Conservation (phyloP, 805 yeast genomes). For the Candida odintsovae region DNA sequence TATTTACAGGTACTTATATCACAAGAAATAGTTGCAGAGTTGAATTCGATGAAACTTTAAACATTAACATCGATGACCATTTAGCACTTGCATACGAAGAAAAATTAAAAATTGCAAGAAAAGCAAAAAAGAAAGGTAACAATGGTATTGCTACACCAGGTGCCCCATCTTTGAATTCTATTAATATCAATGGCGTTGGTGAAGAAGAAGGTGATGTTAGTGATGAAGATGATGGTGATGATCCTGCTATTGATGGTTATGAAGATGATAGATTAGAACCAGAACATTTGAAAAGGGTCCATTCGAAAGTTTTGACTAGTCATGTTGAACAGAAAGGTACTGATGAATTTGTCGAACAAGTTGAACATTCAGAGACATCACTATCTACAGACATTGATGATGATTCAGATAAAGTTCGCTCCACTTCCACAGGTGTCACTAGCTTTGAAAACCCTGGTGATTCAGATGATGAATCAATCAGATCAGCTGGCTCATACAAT, state of each 20-base stretch:
- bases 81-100: constrained; percentile 23
- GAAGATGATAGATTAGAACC: constrained; percentile 22
- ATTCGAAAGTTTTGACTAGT: constrained; percentile 20
- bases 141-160: constrained; percentile 6
- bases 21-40: constrained; percentile 75
- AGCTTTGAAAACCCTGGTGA: constrained; percentile 13
- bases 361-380: constrained; percentile 8
- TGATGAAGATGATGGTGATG: constrained; percentile 14
- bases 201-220: constrained; percentile 2
- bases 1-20: constrained; percentile 60
- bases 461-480: constrained; percentile 14
- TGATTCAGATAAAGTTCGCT: constrained; percentile 4
- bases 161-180: neutral
- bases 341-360: constrained; percentile 7
- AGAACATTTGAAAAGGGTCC: constrained; percentile 17
- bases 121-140: constrained; percentile 20
- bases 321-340: constrained; percentile 14
- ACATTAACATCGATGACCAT: constrained; percentile 41
- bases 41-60: constrained; percentile 48
- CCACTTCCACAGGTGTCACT: constrained; percentile 5
- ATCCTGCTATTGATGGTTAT: constrained; percentile 32
- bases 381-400: constrained; percentile 13
- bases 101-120: constrained; percentile 20
- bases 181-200: constrained; percentile 2
- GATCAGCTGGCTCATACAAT: constrained; percentile 11